Conservation (phyloP, 148 eudicot species). For the Dysphania ambrosioides region DNA sequence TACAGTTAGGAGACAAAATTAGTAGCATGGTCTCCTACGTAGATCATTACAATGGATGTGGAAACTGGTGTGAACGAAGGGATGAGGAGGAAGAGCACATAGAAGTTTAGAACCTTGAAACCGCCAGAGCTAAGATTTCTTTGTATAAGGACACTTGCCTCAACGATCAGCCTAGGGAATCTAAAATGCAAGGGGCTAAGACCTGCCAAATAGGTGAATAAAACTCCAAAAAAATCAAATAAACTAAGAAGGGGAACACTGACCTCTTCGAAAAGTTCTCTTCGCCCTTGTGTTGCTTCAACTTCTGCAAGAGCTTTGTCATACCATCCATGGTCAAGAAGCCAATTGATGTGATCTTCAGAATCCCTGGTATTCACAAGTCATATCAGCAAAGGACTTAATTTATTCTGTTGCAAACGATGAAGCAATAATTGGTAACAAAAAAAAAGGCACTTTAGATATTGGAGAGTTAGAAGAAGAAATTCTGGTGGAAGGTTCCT, state of each 20-base stretch:
- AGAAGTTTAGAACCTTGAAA: neutral
- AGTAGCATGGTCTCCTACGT: neutral
- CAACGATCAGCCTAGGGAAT: neutral
- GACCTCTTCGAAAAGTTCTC: conserved; percentile 93
- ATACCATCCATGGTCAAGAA: conserved; percentile 92
- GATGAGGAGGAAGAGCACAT: neutral
- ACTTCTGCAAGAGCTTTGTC: conserved; percentile 94
- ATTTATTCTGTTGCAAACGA: conserved; percentile 1
- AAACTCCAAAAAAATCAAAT: neutral
- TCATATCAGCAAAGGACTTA: conserved; percentile 3
- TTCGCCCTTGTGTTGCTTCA: conserved; percentile 86
- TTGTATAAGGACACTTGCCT: neutral
- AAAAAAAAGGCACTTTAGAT: neutral
- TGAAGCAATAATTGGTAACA: neutral
- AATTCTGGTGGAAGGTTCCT: neutral
- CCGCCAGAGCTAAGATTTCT: neutral
- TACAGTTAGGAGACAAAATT: neutral
- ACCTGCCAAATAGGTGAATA: neutral
- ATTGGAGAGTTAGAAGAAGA: neutral
- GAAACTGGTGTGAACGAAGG: neutral
- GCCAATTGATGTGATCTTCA: conserved; percentile 98
- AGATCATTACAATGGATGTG: neutral
- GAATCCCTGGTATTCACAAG: conserved; percentile 59
- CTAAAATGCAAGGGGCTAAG: neutral
- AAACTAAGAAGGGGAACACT: conserved; percentile 12